phyloP scores from a whole-genome alignment of 257 asterid genomes.

The Rhazya stricta region DNA sequence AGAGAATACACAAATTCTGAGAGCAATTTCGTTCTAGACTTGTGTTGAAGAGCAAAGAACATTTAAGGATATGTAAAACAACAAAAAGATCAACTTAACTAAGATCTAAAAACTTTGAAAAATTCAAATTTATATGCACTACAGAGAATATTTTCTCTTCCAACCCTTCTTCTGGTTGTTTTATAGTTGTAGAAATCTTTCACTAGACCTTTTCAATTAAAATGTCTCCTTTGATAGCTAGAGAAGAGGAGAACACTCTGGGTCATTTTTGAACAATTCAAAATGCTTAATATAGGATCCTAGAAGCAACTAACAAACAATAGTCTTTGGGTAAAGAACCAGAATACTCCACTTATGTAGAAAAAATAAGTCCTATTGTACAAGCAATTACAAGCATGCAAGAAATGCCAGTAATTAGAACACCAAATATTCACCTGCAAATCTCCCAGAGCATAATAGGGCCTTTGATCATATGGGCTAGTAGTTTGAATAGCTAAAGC shows the following conservation, averaged over 20 bases:
- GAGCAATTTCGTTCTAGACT: neutral
- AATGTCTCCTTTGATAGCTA: neutral
- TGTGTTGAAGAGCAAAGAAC: neutral
- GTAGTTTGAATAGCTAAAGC: neutral
- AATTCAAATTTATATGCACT: neutral
- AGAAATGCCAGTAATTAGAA: neutral
- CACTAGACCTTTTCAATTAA: neutral
- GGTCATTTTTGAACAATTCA: neutral
- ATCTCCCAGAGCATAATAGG: slow-evolving; percentile 37
- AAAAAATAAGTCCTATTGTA: neutral
- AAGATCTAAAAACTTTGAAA: neutral
- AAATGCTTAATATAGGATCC: neutral
- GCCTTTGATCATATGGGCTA: neutral
- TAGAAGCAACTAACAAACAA: neutral
- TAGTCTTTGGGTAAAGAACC: neutral
- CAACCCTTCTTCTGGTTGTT: slow-evolving; percentile 1
- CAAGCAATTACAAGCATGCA: neutral
- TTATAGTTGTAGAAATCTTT: neutral
- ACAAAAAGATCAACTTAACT: neutral
- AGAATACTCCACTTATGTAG: neutral
- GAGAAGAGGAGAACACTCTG: neutral
- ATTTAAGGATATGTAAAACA: neutral
- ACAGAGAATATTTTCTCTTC: neutral
- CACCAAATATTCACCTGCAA: slow-evolving; percentile 16
- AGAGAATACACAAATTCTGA: neutral